Base-by-base conservation (phyloP, 345 rosid genomes). In the Balakata baccata region DNA sequence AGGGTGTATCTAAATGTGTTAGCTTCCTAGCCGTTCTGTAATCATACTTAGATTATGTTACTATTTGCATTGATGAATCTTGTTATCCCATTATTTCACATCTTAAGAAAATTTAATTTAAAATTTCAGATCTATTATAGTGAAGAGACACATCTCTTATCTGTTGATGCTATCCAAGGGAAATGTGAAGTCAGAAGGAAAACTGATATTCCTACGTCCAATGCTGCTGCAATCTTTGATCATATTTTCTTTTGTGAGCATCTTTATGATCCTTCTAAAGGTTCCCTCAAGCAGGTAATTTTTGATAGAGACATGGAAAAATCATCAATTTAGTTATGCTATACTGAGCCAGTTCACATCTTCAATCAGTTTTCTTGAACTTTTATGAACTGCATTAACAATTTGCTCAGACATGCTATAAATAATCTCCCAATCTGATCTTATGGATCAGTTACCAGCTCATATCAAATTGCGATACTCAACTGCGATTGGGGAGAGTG, bases 161-260 rank as follows among this genome's bases (percentile, higher is more conserved):
- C 77, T 37, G 79, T 85, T 45, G 86, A 56, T 68, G 73, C 70
- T 60, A 64, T 94, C 65, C 81, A 85, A 82, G 97, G 98, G 43
- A 94, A 89, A 77, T 94, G 97, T 80, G 93, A 92, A 80, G 92
- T 92, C 62, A 88, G 90, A 81, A 92, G 81, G 89, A 94, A 86
- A 76, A 75, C 13, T 65, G 91, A 92, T 72, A 46, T 94, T 80
- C 90, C 91, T 1, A 56, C 81, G 45, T 53, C 64, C 76, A 76
- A 66, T 68, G 75, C 75, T 68, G 84, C 85, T 71, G 82, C 82
- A 47, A 82, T 88, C 69, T 86, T 79, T 83, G 85, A 90, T 53
- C 89, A 92, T 62, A 79, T 86, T n/a, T 94, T 94, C 89, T 92
- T 87, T 72, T 94, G 98, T 70, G 97, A 94, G 69, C 85, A 75